Conservation (phyloP, 495 filamentous ascomycete genomes). For the Jackrogersella minutella region DNA sequence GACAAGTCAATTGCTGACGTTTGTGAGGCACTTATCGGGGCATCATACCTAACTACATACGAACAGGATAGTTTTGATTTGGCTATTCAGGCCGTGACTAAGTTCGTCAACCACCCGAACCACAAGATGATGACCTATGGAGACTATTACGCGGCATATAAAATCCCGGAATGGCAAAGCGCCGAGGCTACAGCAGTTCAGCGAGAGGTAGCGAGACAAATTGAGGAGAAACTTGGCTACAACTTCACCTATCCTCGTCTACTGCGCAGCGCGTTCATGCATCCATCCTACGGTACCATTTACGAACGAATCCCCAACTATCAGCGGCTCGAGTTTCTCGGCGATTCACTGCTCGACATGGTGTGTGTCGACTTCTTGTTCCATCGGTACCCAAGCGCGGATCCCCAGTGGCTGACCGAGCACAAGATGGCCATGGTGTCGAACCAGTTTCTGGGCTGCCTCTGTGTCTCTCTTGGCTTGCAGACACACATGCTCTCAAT, state of each 20-base stretch:
- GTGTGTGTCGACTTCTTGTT: slow-evolving; percentile 84
- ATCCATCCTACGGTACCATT: slow-evolving; percentile 76
- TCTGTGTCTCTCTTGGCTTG: slow-evolving; percentile 79
- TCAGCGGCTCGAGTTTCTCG: slow-evolving; percentile 92
- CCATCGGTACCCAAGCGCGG: slow-evolving; percentile 73
- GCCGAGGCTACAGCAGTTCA: slow-evolving; percentile 66
- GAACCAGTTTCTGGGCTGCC: slow-evolving; percentile 89
- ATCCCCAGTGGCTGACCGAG: slow-evolving; percentile 97
- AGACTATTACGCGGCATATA: slow-evolving; percentile 78
- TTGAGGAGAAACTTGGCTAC: slow-evolving; percentile 75
- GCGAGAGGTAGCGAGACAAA: slow-evolving; percentile 68
- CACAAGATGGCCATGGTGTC: slow-evolving; percentile 99
- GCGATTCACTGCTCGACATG: slow-evolving; percentile 91
- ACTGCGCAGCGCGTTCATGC: slow-evolving; percentile 84
- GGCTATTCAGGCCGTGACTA: slow-evolving; percentile 83
- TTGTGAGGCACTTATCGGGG: slow-evolving; percentile 93
- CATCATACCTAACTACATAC: slow-evolving; percentile 74
- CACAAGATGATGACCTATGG: slow-evolving; percentile 72
- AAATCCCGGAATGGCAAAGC: slow-evolving; percentile 74
- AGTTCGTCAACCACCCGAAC: slow-evolving; percentile 70
- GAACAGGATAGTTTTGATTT: slow-evolving; percentile 70
- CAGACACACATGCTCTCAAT: slow-evolving; percentile 76
- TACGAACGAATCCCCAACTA: slow-evolving; percentile 86
- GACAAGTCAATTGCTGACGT: slow-evolving; percentile 98
- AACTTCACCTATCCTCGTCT: slow-evolving; percentile 81